phyloP scores from a whole-genome alignment of 164 flowering plant genomes.

The Warburgia ugandensis region DNA sequence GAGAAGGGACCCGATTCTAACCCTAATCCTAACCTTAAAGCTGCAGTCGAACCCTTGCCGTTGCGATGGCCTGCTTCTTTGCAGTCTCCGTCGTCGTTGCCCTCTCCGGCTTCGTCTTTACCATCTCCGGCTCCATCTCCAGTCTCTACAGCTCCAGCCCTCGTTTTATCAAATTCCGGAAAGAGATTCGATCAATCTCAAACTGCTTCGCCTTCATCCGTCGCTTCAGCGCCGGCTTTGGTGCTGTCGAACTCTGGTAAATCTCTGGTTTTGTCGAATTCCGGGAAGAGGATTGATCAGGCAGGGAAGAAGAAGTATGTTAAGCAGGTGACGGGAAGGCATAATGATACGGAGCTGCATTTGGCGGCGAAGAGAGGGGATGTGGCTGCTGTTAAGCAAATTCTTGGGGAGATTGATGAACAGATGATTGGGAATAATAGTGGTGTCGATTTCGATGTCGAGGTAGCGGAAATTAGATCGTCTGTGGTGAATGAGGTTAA shows the following conservation, averaged over 20 bases:
- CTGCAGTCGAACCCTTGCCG: not conserved
- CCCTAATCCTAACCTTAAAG: too few relatives aligned
- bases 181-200: constrained; percentile 36
- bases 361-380: constrained; percentile 72
- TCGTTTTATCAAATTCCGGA: constrained; percentile 54
- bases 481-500: constrained; percentile 49
- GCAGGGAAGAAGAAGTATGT: constrained; percentile 68
- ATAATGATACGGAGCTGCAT: constrained; percentile 82
- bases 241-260: constrained; percentile 55
- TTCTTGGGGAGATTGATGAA: constrained; percentile 52
- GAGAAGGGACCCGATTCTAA: not conserved
- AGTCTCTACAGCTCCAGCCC: constrained; percentile 36
- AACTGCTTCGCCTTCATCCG: not conserved
- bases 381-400: constrained; percentile 47
- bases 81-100: not conserved
- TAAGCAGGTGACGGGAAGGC: constrained; percentile 80
- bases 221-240: constrained; percentile 9
- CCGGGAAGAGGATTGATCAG: constrained; percentile 66
- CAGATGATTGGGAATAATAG: constrained; percentile 46
- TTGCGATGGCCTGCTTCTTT: not conserved
- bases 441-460: constrained; percentile 66
- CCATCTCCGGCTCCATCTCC: constrained; percentile 10
- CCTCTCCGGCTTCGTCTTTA: not conserved
- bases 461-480: constrained; percentile 53
- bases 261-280: constrained; percentile 55